Evolutionary conservation across 1,284 basidiomycete genomes (phyloP), one percentile per base, ranked within the genome.

Genomic region (Cerrena zonata): DNA sequence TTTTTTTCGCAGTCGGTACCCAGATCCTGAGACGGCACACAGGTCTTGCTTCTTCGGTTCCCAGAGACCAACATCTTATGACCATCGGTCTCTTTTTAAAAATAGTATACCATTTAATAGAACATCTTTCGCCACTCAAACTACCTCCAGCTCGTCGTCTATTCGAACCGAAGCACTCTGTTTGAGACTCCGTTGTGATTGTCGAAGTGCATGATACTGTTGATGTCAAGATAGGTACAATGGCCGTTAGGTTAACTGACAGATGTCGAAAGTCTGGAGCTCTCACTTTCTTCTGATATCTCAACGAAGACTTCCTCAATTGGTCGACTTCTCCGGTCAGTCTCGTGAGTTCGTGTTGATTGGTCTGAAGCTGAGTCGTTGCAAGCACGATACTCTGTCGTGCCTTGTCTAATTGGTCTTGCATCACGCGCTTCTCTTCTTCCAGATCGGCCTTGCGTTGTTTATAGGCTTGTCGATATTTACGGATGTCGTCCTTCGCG

Each of bases 271-370:
- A 34, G 15, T 34, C 30, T 7, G 30, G 30, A 34, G 30, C 30
- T 34, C 30, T 34, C 30, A 60, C 60, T 53, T 58, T 59, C 49
- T 60, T 59, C 55, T 54, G 59, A 45, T 59, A 61, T 30, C 42
- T 13, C 18, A 48, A 4, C n/a, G 52, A 48, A 34, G 46, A 51
- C 12, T 44, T 46, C 23, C 45, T 47, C 48, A 54, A 50, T 36
- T 46, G 23, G 37, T 43, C 49, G 27, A 47, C 23, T 30, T 59
- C 56, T 18, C 42, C 49, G 21, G 13, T 34, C 11, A 53, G 24
- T 18, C 10, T 18, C 7, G 15, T 18, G 15, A n/a, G 39, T 10
- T 41, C 39, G 18, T 41, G 30, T 15, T 34, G 30, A 15, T 15
- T 15, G 30, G 30, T 7, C 15, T 34, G 7, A 34, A 7, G 30